phyloP scores from a whole-genome alignment of 2,329 filamentous ascomycete species.

The Aspergillus quadricinctus region DNA sequence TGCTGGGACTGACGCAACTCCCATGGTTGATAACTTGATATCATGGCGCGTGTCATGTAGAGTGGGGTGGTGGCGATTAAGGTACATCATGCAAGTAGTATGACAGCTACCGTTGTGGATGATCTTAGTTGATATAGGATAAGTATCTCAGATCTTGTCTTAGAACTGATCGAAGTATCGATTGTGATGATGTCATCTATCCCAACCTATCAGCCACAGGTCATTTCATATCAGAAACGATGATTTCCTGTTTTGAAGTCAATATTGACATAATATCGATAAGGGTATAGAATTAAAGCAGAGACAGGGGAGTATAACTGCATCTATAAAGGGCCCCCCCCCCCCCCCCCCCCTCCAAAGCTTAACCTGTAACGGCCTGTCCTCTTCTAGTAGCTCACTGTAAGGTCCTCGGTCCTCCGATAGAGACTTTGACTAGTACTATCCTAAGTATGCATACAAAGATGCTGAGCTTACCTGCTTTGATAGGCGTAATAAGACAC shows the following conservation, averaged over 20 bases:
- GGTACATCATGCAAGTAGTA: too few species aligned
- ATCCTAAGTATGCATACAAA: too few species aligned
- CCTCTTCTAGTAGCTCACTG: too few species aligned
- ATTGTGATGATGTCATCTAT: background rate
- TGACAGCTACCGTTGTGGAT: background rate
- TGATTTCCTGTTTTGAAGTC: background rate
- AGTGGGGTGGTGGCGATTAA: background rate
- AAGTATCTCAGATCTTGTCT: background rate
- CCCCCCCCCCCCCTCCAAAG: too few species aligned
- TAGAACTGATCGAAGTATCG: background rate
- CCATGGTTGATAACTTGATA: background rate
- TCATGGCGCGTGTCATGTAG: background rate
- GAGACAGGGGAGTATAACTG: background rate
- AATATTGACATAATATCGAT: background rate
- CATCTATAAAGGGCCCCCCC: too few species aligned
- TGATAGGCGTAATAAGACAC: too few species aligned
- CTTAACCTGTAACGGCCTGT: too few species aligned
- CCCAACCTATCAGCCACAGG: background rate
- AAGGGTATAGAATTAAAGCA: background rate
- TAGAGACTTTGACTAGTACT: too few species aligned
- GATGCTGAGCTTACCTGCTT: too few species aligned
- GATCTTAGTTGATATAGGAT: background rate
- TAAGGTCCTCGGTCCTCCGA: too few species aligned
- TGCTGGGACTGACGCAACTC: background rate
- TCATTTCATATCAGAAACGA: too few species aligned